Conservation (phyloP, 2,329 filamentous ascomycete genomes). For the Botrytis aclada region DNA sequence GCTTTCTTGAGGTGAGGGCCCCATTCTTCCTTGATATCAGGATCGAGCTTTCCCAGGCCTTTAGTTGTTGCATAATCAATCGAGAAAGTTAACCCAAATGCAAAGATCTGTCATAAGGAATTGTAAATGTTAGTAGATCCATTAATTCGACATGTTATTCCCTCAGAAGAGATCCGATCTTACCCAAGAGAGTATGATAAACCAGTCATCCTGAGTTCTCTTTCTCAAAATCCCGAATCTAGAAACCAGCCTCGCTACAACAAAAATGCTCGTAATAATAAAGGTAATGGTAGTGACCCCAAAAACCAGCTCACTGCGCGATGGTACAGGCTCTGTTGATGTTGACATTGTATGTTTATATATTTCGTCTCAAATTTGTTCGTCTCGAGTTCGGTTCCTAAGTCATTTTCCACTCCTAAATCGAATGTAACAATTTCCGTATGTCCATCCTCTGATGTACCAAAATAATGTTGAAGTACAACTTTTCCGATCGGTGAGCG, state of each 20-base stretch:
- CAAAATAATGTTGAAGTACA: not conserved
- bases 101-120: conserved; percentile 44
- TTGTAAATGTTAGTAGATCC: not conserved
- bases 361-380: not conserved
- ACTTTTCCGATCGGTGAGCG: not conserved
- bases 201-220: conserved; percentile 73
- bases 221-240: conserved; percentile 69
- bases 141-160: not conserved
- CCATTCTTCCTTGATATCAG: conserved; percentile 52
- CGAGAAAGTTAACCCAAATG: conserved; percentile 64
- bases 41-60: conserved; percentile 67
- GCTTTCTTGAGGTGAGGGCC: conserved; percentile 52
- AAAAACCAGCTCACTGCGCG: conserved; percentile 57
- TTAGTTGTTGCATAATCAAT: conserved; percentile 62
- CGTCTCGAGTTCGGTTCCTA: not conserved
- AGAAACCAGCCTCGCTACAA: conserved; percentile 70
- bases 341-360: conserved; percentile 11
- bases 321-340: conserved; percentile 16
- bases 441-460: conserved; percentile 12
- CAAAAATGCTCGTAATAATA: conserved; percentile 68
- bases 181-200: conserved; percentile 77
- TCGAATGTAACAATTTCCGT: not conserved
- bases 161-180: conserved; percentile 4
- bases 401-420: not conserved
- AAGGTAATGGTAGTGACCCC: conserved; percentile 69